Percentiles rank a stretch among this genome's conserved stretches.
phyloP scores from a whole-genome alignment of 441 rosid genomes.

The Eruca vesicaria region DNA sequence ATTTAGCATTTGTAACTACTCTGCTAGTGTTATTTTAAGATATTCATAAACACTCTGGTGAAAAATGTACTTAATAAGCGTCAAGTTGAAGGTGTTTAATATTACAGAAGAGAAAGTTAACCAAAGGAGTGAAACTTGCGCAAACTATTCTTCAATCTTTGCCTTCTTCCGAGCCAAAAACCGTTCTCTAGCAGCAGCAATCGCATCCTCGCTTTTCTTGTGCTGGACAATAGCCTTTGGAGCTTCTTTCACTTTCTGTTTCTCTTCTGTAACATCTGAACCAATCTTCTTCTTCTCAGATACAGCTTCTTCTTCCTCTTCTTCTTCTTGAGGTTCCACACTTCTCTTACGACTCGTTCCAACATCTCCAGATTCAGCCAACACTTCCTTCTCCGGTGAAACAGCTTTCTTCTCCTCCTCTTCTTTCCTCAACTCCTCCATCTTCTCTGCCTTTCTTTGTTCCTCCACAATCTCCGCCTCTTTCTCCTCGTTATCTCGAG shows the following conservation, averaged over 20 bases:
- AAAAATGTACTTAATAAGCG: neutral
- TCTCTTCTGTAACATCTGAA: constrained; percentile 23
- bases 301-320: constrained; percentile 17
- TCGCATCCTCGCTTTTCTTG: constrained; percentile 58
- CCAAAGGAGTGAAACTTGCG: constrained; percentile 24
- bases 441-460: constrained; percentile 38
- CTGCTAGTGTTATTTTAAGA: neutral
- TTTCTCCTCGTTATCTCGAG: constrained; percentile 39
- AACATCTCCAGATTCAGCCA: constrained; percentile 34
- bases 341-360: constrained; percentile 21
- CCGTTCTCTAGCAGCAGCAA: constrained; percentile 78
- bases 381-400: constrained; percentile 21
- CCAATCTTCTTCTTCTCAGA: constrained; percentile 21
- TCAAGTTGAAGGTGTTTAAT: neutral
- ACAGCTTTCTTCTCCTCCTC: constrained; percentile 10
- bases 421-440: constrained; percentile 38
- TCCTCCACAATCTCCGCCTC: constrained; percentile 51
- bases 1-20: neutral
- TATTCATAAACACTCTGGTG: neutral
- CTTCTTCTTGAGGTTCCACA: constrained; percentile 33
- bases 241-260: constrained; percentile 33
- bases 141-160: constrained; percentile 32
- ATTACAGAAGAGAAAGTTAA: neutral
- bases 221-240: constrained; percentile 49
- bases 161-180: constrained; percentile 76